Evolutionary conservation across 1,139 yeast genomes (phyloP).

Genomic region (Pichia sp.): DNA sequence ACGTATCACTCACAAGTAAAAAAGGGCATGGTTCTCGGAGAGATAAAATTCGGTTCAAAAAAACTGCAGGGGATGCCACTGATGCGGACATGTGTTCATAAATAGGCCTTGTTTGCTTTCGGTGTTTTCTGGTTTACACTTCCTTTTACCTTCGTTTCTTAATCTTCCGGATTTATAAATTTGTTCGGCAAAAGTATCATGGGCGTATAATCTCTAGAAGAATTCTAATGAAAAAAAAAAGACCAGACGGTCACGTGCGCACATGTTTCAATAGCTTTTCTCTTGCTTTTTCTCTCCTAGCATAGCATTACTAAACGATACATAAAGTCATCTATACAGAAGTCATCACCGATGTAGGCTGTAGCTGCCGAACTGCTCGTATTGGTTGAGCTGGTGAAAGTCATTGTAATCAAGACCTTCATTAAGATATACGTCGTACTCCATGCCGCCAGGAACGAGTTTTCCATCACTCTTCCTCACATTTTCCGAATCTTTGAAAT

Average conservation of each 20-base stretch:
- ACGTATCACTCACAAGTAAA: slow-evolving; percentile 61
- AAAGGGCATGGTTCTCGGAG: slow-evolving; percentile 74
- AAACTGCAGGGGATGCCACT: slow-evolving; percentile 50
- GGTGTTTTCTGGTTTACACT: too few relatives aligned
- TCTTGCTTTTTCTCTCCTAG: neutral
- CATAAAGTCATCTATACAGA: neutral
- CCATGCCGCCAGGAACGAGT: slow-evolving; percentile 8
- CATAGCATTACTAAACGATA: neutral
- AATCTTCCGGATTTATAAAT: too few relatives aligned
- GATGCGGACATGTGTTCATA: slow-evolving; percentile 26
- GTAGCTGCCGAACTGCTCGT: slow-evolving; percentile 8
- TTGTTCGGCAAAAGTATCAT: neutral
- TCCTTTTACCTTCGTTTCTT: too few relatives aligned
- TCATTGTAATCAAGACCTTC: slow-evolving; percentile 1
- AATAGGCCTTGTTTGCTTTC: neutral
- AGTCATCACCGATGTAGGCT: neutral
- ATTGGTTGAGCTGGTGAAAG: neutral
- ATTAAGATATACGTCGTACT: slow-evolving; percentile 2
- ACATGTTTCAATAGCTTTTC: slow-evolving; percentile 2
- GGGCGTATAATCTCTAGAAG: too few relatives aligned
- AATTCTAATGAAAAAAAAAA: slow-evolving; percentile 1
- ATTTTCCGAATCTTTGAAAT: slow-evolving; percentile 38
- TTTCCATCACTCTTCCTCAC: slow-evolving; percentile 16
- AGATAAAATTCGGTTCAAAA: slow-evolving; percentile 58
- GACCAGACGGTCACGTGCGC: slow-evolving; percentile 5